These are phyloP conservation scores for Choiromyces venosus DNA, from an alignment of 495 filamentous ascomycete species.

Conservation along the genomic window DNA sequence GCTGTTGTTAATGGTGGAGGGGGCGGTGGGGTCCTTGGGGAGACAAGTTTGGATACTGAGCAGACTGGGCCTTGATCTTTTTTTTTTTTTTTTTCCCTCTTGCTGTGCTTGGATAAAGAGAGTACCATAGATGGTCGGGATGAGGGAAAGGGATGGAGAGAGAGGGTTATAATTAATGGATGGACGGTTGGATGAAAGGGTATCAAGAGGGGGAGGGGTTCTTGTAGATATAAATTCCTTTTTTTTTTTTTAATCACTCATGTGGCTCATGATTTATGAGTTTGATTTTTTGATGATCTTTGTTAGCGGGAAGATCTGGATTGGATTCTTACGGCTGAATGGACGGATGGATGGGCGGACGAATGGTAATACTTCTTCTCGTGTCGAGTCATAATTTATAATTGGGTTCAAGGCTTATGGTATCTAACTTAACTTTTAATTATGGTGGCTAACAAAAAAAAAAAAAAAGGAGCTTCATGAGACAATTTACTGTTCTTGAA, in stretches of 20 bases:
- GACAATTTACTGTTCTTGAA: neutral
- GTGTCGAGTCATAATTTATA: neutral
- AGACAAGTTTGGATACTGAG: constrained; percentile 18
- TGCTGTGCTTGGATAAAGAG: constrained; percentile 1
- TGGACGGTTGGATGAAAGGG: neutral
- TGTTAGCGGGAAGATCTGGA: neutral
- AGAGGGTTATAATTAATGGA: constrained; percentile 9
- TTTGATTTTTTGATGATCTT: neutral
- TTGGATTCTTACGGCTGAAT: neutral
- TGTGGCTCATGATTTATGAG: neutral
- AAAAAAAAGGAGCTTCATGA: neutral
- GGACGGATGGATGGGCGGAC: no score
- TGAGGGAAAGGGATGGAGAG: neutral
- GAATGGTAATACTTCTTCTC: neutral
- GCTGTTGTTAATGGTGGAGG: constrained; percentile 58
- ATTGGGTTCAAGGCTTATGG: neutral
- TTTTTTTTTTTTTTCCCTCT: no score
- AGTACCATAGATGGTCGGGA: neutral
- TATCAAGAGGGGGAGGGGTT: constrained; percentile 2
- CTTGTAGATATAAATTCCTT: constrained; percentile 12
- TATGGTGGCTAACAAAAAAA: no score
- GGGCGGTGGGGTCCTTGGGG: constrained; percentile 9
- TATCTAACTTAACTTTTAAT: no score
- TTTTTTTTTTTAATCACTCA: neutral
- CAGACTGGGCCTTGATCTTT: constrained; percentile 10